phyloP scores from a whole-genome alignment of 1,139 yeast genomes.

The Taphrina pruni region DNA sequence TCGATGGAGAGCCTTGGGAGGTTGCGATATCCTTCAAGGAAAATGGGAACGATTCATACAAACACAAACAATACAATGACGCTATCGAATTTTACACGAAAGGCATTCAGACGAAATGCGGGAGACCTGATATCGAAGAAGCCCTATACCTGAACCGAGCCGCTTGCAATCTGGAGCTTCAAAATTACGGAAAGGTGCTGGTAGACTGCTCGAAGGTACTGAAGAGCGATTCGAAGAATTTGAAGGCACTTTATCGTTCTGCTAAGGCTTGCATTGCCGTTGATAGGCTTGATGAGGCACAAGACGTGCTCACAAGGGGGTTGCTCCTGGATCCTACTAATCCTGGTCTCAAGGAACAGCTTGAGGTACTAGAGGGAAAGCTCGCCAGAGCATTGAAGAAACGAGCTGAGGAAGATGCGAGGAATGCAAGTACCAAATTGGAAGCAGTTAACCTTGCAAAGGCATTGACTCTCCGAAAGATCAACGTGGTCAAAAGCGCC shows the following conservation, averaged over 20 bases:
- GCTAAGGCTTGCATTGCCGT: conserved; percentile 79
- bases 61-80: conserved; percentile 68
- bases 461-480: conserved; percentile 34
- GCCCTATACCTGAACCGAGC: conserved; percentile 80
- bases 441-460: conserved; percentile 26
- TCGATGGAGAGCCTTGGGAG: conserved; percentile 95
- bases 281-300: conserved; percentile 73
- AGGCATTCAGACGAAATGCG: conserved; percentile 75
- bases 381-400: conserved; percentile 47
- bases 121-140: conserved; percentile 45
- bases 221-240: conserved; percentile 66
- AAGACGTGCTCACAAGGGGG: conserved; percentile 70
- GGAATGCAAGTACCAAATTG: conserved; percentile 51
- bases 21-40: conserved; percentile 85
- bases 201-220: conserved; percentile 83
- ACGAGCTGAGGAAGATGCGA: conserved; percentile 49
- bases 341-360: conserved; percentile 49
- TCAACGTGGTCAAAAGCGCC: conserved; percentile 40
- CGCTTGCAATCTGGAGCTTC: conserved; percentile 84
- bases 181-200: conserved; percentile 83
- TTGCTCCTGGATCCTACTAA: conserved; percentile 63
- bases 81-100: conserved; percentile 82
- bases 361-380: conserved; percentile 46
- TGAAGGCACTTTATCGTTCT: conserved; percentile 85
- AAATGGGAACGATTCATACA: conserved; percentile 90